A percentile compares a stretch with the other conserved stretches of the same genome.
Conservation (phyloP, 1,284 basidiomycete genomes). For the Malassezia obtusa region DNA sequence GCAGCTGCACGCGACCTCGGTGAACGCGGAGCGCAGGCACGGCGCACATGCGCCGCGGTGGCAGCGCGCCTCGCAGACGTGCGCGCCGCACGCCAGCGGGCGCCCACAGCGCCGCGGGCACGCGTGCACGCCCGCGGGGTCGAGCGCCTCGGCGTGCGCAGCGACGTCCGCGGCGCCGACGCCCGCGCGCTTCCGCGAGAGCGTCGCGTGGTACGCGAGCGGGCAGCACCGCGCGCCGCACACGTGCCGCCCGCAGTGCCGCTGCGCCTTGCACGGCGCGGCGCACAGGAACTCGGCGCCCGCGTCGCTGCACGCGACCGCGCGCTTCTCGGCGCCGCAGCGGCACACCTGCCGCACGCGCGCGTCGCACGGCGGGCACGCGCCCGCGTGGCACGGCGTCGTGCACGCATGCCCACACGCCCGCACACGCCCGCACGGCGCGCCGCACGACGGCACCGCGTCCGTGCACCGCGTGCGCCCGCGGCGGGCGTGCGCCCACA, state of each 20-base stretch:
- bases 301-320: constrained; percentile 23
- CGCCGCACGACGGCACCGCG: constrained; percentile 34
- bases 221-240: constrained; percentile 41
- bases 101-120: constrained; percentile 36
- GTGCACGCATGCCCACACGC: constrained; percentile 36
- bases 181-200: constrained; percentile 15
- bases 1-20: constrained; percentile 41
- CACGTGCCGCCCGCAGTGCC: constrained; percentile 37
- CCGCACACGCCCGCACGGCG: constrained; percentile 25
- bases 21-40: constrained; percentile 42
- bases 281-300: constrained; percentile 18
- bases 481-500: constrained; percentile 31
- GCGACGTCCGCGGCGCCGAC: constrained; percentile 16
- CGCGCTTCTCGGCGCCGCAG: constrained; percentile 38
- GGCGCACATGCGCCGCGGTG: constrained; percentile 44
- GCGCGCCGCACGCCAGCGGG: constrained; percentile 35
- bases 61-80: constrained; percentile 37
- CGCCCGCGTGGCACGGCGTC: constrained; percentile 30
- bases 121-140: constrained; percentile 40
- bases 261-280: constrained; percentile 33
- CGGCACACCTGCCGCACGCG: constrained; percentile 40
- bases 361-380: constrained; percentile 37
- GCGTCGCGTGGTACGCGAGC: constrained; percentile 37
- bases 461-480: constrained; percentile 29
- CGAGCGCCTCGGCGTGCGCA: constrained; percentile 21